Base-by-base conservation (phyloP, 2,329 filamentous ascomycete species). In the Ophiobolus disseminans region DNA sequence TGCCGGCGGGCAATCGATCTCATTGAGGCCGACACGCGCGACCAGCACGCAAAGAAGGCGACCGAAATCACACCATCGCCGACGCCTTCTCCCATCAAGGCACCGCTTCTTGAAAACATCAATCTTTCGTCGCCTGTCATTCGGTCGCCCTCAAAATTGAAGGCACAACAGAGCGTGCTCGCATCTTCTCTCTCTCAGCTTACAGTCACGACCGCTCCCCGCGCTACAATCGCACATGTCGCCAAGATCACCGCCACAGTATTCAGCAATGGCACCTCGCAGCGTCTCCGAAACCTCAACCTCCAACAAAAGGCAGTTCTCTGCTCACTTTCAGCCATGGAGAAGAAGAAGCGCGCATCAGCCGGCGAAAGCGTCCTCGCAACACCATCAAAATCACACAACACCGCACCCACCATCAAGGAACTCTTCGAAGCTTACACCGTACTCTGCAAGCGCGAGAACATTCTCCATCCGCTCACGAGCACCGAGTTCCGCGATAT, bases 241-340 rank as follows among this genome's bases (percentile, higher is more conserved):
- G 96, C 94, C 68, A 91, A 90, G 63, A 87, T 97, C 52, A 96
- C 94, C 0, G 86, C 92, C 0, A 86, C 90, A 3, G 89, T 91
- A 1, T 97, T 99, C 73, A 90, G 89, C 70, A 93, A 97, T 62
- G 92, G 92, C 26, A 89, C 91, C 1, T 84, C 82, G 10, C 91
- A 97, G 62, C 85, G 94, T 48, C 84, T 99, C 11, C 88, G 89
- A 72, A 86, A 87, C 4, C 83, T 99, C 47, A 99, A 97, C 69
- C 81, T 99, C 2, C 95, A 99, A 69, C 94, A 99, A 73, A 97
- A 96, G 73, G 94, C 93, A 3, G 91, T 93, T 0, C 81, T 99
- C 8, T 99, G 94, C 75, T 86, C 93, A 0, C 80, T 99, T 11
- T 82, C 93, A 30, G 90, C 91, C 2, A 84, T 94, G n/a, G 92